Evolutionary conservation across 805 yeast species (phyloP).

Genomic region (Ogataea pilisensis): DNA sequence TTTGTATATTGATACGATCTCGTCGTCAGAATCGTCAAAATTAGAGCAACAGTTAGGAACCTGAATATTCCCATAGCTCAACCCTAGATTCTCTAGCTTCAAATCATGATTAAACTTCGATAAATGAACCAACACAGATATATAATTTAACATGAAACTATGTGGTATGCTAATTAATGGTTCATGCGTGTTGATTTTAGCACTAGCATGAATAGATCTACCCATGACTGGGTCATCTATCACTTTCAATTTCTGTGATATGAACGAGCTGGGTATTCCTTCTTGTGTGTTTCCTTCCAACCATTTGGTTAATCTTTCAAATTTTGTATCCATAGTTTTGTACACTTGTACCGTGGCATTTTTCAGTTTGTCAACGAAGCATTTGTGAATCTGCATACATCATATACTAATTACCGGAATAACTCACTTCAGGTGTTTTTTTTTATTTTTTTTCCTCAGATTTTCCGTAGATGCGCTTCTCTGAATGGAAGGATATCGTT

Average conservation of each 20-base stretch:
- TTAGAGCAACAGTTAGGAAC: conserved; percentile 21
- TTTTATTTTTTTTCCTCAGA: no score
- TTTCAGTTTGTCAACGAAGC: no score
- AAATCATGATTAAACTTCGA: conserved; percentile 30
- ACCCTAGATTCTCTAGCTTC: conserved; percentile 10
- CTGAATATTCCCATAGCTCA: conserved; percentile 13
- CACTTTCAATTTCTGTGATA: conserved; percentile 41
- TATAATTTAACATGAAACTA: conserved; percentile 52
- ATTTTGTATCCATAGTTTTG: conserved; percentile 7
- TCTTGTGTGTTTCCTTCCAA: conserved; percentile 15
- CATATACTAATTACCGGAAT: no score
- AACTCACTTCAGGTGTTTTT: no score
- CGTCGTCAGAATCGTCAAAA: conserved; percentile 2
- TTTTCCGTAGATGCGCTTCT: no score
- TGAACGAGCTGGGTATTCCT: conserved; percentile 13
- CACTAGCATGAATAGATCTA: conserved; percentile 53
- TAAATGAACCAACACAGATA: conserved; percentile 47
- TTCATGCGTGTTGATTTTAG: conserved; percentile 37
- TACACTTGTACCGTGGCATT: no score
- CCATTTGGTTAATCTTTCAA: conserved; percentile 31
- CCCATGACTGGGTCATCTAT: conserved; percentile 47
- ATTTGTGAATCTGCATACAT: no score
- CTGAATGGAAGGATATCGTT: no score
- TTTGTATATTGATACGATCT: conserved; percentile 12
- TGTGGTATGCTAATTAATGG: conserved; percentile 54